Evolutionary conservation across 2,329 filamentous ascomycete genomes (phyloP).

Genomic region (Grosmannia clavigera): DNA sequence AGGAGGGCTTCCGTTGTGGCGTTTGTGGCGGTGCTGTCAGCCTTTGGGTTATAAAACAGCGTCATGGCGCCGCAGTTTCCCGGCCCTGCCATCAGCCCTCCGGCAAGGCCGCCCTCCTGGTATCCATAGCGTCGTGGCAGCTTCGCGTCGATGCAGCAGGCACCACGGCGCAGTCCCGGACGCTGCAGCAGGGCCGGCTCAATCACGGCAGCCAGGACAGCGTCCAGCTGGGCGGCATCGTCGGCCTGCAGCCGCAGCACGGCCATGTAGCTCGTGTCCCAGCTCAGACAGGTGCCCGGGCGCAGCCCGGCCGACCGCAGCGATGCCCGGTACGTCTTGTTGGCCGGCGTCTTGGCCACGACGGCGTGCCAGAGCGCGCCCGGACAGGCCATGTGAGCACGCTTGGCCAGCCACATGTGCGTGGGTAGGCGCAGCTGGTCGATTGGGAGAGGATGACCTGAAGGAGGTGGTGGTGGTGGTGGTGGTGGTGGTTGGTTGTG

Average conservation of each 20-base stretch:
- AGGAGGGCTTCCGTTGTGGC: neutral
- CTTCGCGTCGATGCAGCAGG: conserved; percentile 7
- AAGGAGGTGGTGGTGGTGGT: conserved; percentile 30
- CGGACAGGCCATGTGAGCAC: conserved; percentile 73
- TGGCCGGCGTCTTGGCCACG: conserved; percentile 70
- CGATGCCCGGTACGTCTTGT: conserved; percentile 80
- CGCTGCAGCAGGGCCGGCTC: conserved; percentile 6
- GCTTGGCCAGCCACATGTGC: conserved; percentile 86
- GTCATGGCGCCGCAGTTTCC: conserved; percentile 11
- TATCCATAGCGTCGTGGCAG: conserved; percentile 11
- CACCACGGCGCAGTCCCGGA: conserved; percentile 1
- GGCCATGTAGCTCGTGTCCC: conserved; percentile 92
- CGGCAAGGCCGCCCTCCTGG: neutral
- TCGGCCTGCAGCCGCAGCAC: conserved; percentile 66
- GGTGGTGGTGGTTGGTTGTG: conserved; percentile 11
- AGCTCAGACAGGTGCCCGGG: conserved; percentile 56
- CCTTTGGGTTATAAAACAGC: conserved; percentile 4
- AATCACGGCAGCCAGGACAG: conserved; percentile 7
- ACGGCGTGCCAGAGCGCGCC: conserved; percentile 84
- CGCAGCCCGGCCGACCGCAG: conserved; percentile 66
- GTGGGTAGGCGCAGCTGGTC: conserved; percentile 92
- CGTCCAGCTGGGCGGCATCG: neutral
- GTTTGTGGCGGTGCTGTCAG: neutral
- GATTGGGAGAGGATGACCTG: conserved; percentile 67
- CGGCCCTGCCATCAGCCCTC: conserved; percentile 2